Percentiles rank a stretch among this genome's conserved stretches.
Evolutionary conservation across 139 green algal genomes (phyloP).

Genomic region (Chlamydomonas incerta): DNA sequence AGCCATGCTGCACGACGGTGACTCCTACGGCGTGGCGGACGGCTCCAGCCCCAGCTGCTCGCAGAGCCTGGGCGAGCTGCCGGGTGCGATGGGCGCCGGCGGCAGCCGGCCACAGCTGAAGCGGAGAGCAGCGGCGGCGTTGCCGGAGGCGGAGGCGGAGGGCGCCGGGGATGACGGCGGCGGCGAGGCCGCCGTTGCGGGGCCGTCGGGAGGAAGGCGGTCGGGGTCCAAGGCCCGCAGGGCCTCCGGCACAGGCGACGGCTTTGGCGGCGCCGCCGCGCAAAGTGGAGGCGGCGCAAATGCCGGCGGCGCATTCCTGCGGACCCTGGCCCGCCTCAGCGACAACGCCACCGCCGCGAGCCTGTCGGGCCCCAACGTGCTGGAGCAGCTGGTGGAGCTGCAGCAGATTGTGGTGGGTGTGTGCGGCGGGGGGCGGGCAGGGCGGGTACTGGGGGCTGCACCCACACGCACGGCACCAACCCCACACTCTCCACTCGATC

Average conservation of each 20-base stretch:
- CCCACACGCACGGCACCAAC: too few relatives aligned
- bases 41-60: constrained; percentile 20
- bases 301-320: constrained; percentile 2
- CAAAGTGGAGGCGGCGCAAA: neutral
- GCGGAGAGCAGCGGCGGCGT: too few relatives aligned
- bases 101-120: neutral
- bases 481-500: too few relatives aligned
- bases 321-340: constrained; percentile 17
- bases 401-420: constrained; percentile 33
- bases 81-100: neutral
- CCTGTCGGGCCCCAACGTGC: constrained; percentile 18
- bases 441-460: too few relatives aligned
- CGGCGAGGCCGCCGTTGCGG: neutral
- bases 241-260: neutral
- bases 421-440: too few relatives aligned
- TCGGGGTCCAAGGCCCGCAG: too few relatives aligned
- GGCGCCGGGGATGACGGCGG: neutral
- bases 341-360: constrained; percentile 21
- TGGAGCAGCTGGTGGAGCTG: constrained; percentile 33
- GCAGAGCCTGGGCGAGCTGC: constrained; percentile 1
- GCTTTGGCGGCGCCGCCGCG: neutral
- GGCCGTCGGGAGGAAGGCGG: neutral
- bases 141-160: neutral
- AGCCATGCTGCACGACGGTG: neutral
- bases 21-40: constrained; percentile 4